Evolutionary conservation across 345 rosid genomes (phyloP), one percentile per base, ranked within the genome.

Genomic region (Firmiana major): DNA sequence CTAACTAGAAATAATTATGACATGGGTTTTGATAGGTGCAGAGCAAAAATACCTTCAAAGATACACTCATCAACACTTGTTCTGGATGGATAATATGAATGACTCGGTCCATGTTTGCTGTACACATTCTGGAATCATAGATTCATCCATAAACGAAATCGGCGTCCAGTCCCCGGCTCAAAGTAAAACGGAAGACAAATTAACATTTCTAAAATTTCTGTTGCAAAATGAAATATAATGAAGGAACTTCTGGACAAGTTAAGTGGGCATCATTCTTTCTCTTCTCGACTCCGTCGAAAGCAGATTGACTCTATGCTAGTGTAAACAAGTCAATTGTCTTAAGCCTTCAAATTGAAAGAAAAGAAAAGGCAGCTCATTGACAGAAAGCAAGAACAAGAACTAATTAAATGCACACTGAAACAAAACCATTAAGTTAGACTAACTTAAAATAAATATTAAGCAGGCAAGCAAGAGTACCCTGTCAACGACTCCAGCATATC

Each of bases 21-120:
- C n/a, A n/a, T n/a, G n/a, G n/a, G n/a, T n/a, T n/a, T n/a, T n/a
- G n/a, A n/a, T n/a, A n/a, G n/a, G n/a, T n/a, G n/a, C n/a, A n/a
- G 15, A 57, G 9, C 26, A 57, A 57, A 57, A 21, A 57, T 21
- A 57, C 62, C 62, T 57, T 3, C 62, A 22, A 57, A 22, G 62
- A 24, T 57, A 57, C 0, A 9, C 4, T 21, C 28, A 24, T 21
- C 62, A 9, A 22, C 31, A 74, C 63, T 55, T 69, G 53, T 81
- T 82, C 63, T 81, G 79, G 28, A 89, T 77, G 49, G 78, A 34
- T 28, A 74, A 21, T 69, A 79, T 77, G 76, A 89, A 86, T 22
- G 83, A 77, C 69, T 86, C 81, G 24, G 85, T 86, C 92, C 96
- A 91, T 75, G 82, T 71, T 63, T 84, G 82, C 82, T 80, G 77